Percentiles rank a stretch among this genome's conserved stretches.
phyloP scores from a whole-genome alignment of 176 grass and related monocot species.

The Juncus effusus region DNA sequence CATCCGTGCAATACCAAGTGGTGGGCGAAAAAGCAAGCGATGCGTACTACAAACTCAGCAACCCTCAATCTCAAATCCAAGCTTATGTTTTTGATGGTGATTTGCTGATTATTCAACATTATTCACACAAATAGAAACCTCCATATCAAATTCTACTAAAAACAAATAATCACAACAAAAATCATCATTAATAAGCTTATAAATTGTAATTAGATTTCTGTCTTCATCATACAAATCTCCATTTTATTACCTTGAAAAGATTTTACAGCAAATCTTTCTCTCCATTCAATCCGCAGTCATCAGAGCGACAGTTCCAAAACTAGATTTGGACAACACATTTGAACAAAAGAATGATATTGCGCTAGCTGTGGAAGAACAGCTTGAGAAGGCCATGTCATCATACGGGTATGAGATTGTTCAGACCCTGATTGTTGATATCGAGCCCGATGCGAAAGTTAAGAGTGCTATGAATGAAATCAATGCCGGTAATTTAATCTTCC shows the following conservation, averaged over 20 bases:
- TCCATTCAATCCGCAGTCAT: background rate
- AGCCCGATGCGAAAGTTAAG: slow-evolving; percentile 67
- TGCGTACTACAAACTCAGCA: slow-evolving; percentile 72
- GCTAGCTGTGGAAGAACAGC: no score
- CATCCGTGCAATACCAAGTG: slow-evolving; percentile 78
- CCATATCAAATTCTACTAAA: no score
- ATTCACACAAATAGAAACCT: no score
- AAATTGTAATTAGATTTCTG: no score
- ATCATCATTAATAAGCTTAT: no score
- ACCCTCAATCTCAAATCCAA: slow-evolving; percentile 67
- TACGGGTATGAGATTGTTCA: slow-evolving; percentile 47
- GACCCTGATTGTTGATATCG: slow-evolving; percentile 63
- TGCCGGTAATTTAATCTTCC: slow-evolving; percentile 33
- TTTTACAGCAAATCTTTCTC: background rate
- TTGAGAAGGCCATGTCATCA: slow-evolving; percentile 30
- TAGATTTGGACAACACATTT: no score
- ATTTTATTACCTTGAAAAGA: no score
- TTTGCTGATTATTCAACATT: background rate
- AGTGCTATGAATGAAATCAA: slow-evolving; percentile 82
- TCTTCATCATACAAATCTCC: no score
- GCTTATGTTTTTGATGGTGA: slow-evolving; percentile 90
- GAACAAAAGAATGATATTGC: no score
- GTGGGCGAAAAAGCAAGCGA: slow-evolving; percentile 66
- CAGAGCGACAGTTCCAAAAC: no score
- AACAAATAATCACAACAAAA: background rate